phyloP scores from a whole-genome alignment of 352 stramenopile genomes.

The Thalassiosira livingstoniorum region DNA sequence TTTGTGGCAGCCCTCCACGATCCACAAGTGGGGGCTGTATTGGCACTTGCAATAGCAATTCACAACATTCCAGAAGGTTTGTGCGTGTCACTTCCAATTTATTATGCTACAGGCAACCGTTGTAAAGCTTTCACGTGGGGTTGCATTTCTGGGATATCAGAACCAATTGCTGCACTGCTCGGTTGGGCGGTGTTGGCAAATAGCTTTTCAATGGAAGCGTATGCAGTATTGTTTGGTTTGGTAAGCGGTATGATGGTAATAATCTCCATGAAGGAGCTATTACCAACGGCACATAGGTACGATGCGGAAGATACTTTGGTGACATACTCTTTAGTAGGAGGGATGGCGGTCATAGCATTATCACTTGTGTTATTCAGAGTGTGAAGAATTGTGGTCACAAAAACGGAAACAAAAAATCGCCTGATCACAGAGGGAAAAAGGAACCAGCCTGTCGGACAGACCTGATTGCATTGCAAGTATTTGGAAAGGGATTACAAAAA shows the following conservation, averaged over 20 bases:
- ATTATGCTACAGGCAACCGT: conserved; percentile 94
- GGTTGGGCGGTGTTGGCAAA: conserved; percentile 89
- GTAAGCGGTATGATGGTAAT: conserved; percentile 94
- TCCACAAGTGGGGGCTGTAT: conserved; percentile 87
- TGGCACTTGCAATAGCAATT: conserved; percentile 83
- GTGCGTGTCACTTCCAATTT: conserved; percentile 94
- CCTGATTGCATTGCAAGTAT: no score
- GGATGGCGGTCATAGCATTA: conserved; percentile 89
- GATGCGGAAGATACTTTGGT: conserved; percentile 89
- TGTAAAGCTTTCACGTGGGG: conserved; percentile 95
- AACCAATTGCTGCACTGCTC: conserved; percentile 91
- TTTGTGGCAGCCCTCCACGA: conserved; percentile 89
- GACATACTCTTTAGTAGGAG: conserved; percentile 86
- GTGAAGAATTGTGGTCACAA: no score
- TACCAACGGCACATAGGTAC: conserved; percentile 92
- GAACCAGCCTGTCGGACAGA: no score
- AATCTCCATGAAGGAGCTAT: conserved; percentile 92
- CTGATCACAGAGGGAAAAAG: no score
- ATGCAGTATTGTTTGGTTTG: conserved; percentile 91
- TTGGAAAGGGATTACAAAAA: no score
- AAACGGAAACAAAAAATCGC: no score
- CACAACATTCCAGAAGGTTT: conserved; percentile 98
- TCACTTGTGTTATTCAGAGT: conserved; percentile 89
- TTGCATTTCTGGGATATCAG: conserved; percentile 88
- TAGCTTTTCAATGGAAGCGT: conserved; percentile 83